Conservation (phyloP, 2,329 filamentous ascomycete genomes). For the Paramyrothecium sp. region DNA sequence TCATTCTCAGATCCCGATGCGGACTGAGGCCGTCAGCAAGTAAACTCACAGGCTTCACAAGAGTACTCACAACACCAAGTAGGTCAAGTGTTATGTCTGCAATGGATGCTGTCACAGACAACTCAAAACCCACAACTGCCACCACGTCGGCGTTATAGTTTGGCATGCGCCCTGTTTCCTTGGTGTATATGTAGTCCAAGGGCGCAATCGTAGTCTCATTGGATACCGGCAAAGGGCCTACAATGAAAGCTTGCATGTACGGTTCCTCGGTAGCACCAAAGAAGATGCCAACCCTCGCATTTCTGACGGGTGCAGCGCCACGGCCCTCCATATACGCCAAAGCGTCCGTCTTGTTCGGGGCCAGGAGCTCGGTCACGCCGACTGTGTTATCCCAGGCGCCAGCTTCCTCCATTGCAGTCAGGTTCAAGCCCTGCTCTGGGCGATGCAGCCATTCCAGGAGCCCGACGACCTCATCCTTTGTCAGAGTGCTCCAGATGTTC, state of each 20-base stretch:
- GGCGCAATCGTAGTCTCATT: conserved; percentile 34
- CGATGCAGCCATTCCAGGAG: conserved; percentile 37
- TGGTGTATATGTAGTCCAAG: conserved; percentile 39
- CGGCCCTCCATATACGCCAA: conserved; percentile 40
- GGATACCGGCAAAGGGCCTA: conserved; percentile 47
- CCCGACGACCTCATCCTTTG: conserved; percentile 32
- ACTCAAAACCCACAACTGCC: conserved; percentile 25
- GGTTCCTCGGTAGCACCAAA: conserved; percentile 35
- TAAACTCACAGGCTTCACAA: neutral
- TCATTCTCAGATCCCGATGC: neutral
- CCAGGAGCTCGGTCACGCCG: conserved; percentile 17
- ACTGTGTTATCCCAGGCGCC: conserved; percentile 34
- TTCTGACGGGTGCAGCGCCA: conserved; percentile 33
- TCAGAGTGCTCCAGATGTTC: conserved; percentile 40
- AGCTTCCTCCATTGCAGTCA: conserved; percentile 31
- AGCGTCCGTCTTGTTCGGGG: conserved; percentile 51
- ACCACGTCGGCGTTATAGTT: conserved; percentile 12
- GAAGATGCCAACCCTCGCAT: conserved; percentile 42
- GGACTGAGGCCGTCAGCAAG: conserved; percentile 34
- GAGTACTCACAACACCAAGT: conserved; percentile 20
- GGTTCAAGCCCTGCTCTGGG: conserved; percentile 34
- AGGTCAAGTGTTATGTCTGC: conserved; percentile 28
- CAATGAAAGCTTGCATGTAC: conserved; percentile 41
- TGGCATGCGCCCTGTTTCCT: conserved; percentile 29
- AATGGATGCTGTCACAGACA: neutral